Conservation (phyloP, 2,329 filamentous ascomycete species). For the Paecilomyces niveus region DNA sequence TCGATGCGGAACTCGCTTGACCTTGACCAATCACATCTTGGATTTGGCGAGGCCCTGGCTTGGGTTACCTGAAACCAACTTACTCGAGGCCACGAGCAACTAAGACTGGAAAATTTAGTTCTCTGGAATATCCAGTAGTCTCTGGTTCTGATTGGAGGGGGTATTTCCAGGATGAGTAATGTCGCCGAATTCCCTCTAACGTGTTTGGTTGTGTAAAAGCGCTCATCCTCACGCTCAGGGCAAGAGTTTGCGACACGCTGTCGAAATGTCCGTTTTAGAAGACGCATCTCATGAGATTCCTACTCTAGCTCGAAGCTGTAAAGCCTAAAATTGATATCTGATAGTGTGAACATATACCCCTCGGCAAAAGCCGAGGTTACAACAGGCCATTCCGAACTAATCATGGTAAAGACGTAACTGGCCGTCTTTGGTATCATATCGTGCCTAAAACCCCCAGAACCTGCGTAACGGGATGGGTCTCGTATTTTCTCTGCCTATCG, state of each 20-base stretch:
- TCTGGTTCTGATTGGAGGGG: background rate
- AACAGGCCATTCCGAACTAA: background rate
- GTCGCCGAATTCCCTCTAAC: background rate
- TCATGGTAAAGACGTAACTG: background rate
- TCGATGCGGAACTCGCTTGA: conserved; percentile 13
- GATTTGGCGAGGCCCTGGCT: conserved; percentile 23
- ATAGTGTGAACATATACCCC: background rate
- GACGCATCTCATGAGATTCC: background rate
- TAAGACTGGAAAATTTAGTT: background rate
- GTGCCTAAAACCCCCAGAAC: too few relatives aligned
- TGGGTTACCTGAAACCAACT: background rate
- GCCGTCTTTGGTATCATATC: background rate
- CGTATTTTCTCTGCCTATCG: too few relatives aligned
- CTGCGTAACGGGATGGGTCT: too few relatives aligned
- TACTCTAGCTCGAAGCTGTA: background rate
- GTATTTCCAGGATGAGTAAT: background rate
- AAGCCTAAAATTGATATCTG: background rate
- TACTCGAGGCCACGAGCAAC: background rate
- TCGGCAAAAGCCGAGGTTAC: background rate
- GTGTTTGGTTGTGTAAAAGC: background rate
- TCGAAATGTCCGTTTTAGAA: background rate
- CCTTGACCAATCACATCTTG: conserved; percentile 24
- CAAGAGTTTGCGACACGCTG: background rate
- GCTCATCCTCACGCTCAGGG: background rate
- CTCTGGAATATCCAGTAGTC: background rate